These are phyloP conservation scores for Cucumis variabilis DNA, from an alignment of 331 rosid genomes.

Conservation along the genomic window DNA sequence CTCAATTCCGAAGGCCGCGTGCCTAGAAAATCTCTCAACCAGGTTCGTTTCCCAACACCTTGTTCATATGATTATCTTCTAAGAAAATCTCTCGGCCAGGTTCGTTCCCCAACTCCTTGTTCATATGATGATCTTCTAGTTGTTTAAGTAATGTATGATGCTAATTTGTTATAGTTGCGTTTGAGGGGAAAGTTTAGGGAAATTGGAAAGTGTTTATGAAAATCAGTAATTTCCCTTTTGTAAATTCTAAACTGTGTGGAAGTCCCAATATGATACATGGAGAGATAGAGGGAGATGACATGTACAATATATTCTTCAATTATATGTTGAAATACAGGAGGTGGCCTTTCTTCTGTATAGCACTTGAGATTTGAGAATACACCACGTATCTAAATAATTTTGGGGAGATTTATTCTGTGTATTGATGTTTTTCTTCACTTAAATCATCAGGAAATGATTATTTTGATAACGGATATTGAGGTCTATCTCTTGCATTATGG, in stretches of 20 bases:
- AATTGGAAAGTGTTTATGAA: not conserved
- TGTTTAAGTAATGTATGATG: not conserved
- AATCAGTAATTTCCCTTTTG: not conserved
- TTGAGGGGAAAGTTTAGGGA: slow-evolving; percentile 7
- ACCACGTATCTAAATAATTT: not conserved
- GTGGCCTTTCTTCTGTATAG: not conserved
- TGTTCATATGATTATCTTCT: slow-evolving; percentile 10
- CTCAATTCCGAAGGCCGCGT: slow-evolving; percentile 88
- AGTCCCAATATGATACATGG: not conserved
- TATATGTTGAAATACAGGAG: not conserved
- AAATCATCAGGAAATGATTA: not conserved
- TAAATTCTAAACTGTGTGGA: not conserved
- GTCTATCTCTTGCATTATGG: too few relatives aligned
- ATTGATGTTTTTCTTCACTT: not conserved
- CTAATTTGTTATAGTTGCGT: slow-evolving; percentile 13
- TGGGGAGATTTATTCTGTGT: not conserved
- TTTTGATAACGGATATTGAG: not conserved
- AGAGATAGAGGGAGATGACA: not conserved
- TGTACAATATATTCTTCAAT: not conserved
- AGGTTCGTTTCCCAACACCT: too few relatives aligned
- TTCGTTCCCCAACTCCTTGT: too few relatives aligned
- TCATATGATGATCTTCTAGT: slow-evolving; percentile 2
- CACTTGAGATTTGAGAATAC: not conserved
- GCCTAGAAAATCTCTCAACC: slow-evolving; percentile 57
- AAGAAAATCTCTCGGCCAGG: slow-evolving; percentile 46